Evolutionary conservation across 176 grass and related monocot species (phyloP).

Genomic region (Areca catechu): DNA sequence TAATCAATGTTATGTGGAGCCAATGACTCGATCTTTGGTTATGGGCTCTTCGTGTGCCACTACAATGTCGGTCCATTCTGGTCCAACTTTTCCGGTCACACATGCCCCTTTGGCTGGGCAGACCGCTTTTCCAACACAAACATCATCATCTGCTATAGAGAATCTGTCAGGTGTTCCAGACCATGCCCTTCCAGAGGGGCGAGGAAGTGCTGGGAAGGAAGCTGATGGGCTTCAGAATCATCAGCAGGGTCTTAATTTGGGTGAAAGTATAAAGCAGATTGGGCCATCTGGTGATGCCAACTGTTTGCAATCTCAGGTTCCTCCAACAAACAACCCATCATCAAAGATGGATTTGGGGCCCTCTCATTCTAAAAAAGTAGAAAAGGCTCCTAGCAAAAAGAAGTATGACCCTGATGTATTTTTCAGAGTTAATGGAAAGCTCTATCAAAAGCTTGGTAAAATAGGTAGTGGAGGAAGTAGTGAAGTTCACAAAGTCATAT

Average conservation of each 20-base stretch:
- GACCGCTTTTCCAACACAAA: slow-evolving; percentile 28
- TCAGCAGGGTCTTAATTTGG: slow-evolving; percentile 29
- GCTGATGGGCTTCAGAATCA: slow-evolving; percentile 32
- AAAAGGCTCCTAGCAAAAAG: slow-evolving; percentile 55
- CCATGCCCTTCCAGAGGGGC: slow-evolving; percentile 22
- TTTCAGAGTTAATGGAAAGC: slow-evolving; percentile 86
- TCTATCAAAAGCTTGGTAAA: slow-evolving; percentile 97
- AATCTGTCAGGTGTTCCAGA: slow-evolving; percentile 19
- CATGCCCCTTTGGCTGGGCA: slow-evolving; percentile 9
- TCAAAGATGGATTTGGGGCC: slow-evolving; percentile 28
- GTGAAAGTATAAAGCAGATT: slow-evolving; percentile 26
- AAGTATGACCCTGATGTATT: slow-evolving; percentile 74
- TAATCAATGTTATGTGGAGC: slow-evolving; percentile 39
- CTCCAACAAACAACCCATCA: slow-evolving; percentile 33
- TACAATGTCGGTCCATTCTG: slow-evolving; percentile 39
- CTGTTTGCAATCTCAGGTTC: slow-evolving; percentile 31
- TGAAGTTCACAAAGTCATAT: slow-evolving; percentile 97
- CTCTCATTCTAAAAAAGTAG: slow-evolving; percentile 32
- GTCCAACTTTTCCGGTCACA: slow-evolving; percentile 37
- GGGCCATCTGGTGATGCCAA: slow-evolving; percentile 22
- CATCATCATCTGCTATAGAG: slow-evolving; percentile 34
- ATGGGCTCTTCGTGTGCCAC: slow-evolving; percentile 42
- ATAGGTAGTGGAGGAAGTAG: slow-evolving; percentile 94
- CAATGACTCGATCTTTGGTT: slow-evolving; percentile 48
- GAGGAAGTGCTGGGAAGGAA: slow-evolving; percentile 20